These are phyloP conservation scores for Verticillium zaregamsianum DNA, from an alignment of 2,329 filamentous ascomycete genomes.

Conservation along the genomic window DNA sequence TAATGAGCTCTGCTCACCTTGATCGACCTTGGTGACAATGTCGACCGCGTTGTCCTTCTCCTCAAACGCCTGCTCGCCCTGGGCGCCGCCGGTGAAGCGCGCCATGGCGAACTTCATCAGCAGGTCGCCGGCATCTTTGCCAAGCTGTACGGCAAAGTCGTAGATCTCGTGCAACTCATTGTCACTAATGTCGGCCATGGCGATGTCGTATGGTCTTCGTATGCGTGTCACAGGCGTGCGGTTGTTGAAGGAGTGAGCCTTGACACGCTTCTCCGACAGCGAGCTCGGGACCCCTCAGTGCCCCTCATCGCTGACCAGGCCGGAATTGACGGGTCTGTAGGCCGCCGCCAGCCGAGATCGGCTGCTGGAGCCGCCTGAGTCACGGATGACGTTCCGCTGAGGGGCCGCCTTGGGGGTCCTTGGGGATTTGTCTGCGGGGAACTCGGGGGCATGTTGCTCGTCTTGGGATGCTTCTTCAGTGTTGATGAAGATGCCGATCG, in stretches of 20 bases:
- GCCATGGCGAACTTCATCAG: slow-evolving; percentile 60
- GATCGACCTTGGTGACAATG: slow-evolving; percentile 66
- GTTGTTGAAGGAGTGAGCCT: not conserved
- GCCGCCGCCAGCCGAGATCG: slow-evolving; percentile 3
- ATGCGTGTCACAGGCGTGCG: not conserved
- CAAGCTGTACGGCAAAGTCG: slow-evolving; percentile 65
- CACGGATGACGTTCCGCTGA: not conserved
- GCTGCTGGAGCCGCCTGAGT: not conserved
- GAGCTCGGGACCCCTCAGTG: not conserved
- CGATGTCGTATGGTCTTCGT: not conserved
- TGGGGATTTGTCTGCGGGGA: not conserved
- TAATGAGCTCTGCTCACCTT: slow-evolving; percentile 30
- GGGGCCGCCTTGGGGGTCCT: not conserved
- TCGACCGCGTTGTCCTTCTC: slow-evolving; percentile 76
- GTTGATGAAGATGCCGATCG: not conserved
- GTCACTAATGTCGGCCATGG: slow-evolving; percentile 21
- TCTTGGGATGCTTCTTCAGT: not conserved
- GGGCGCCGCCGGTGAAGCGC: slow-evolving; percentile 38
- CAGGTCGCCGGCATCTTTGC: slow-evolving; percentile 64
- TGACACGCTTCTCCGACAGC: not conserved
- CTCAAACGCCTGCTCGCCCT: slow-evolving; percentile 31
- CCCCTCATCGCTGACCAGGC: not conserved
- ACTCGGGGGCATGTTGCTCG: not conserved
- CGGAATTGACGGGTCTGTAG: not conserved
- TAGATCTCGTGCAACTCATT: slow-evolving; percentile 62